These are phyloP conservation scores for Fusarium praegraminearum DNA, from an alignment of 2,329 filamentous ascomycete species.

Conservation along the genomic window DNA sequence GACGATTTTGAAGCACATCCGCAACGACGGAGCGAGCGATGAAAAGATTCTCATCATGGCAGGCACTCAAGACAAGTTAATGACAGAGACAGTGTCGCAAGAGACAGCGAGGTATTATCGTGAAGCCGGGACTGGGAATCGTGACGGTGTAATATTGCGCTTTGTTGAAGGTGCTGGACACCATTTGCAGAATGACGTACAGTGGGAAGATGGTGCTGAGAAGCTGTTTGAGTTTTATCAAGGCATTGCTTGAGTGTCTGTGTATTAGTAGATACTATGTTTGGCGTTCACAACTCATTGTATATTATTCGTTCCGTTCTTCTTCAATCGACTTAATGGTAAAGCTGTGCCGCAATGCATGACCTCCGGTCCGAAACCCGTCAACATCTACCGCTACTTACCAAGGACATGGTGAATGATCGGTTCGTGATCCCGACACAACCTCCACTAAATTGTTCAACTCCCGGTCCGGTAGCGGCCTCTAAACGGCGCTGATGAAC, in stretches of 20 bases:
- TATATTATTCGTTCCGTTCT: neutral
- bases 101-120: conserved; percentile 53
- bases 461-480: conserved; percentile 31
- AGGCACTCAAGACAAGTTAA: conserved; percentile 57
- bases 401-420: conserved; percentile 1
- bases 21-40: conserved; percentile 31
- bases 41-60: conserved; percentile 55
- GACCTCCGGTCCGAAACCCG: conserved; percentile 6
- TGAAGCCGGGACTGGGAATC: conserved; percentile 17
- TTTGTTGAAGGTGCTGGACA: conserved; percentile 61
- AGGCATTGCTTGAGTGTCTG: conserved; percentile 23
- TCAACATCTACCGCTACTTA: conserved; percentile 9
- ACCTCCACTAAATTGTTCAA: conserved; percentile 15
- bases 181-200: conserved; percentile 65
- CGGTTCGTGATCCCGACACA: conserved; percentile 43
- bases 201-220: conserved; percentile 60
- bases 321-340: neutral
- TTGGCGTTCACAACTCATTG: conserved; percentile 14
- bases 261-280: neutral
- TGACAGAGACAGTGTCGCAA: conserved; percentile 54
- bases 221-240: conserved; percentile 59
- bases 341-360: neutral
- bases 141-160: conserved; percentile 55
- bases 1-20: conserved; percentile 56
- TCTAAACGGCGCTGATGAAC: conserved; percentile 2